Base-by-base conservation (phyloP, 2,329 filamentous ascomycete genomes). In the Thielaviopsis populi region DNA sequence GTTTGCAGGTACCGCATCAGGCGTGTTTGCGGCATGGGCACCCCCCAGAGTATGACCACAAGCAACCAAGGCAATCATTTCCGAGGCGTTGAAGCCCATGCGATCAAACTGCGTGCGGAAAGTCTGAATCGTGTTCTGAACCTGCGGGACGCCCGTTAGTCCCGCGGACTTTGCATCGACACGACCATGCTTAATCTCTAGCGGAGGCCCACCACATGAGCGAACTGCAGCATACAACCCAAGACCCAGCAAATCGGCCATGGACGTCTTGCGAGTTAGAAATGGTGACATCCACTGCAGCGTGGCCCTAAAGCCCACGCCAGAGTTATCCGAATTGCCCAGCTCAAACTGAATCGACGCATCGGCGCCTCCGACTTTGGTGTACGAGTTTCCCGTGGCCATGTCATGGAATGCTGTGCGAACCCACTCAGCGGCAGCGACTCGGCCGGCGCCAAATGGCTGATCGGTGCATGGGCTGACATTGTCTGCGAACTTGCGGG, bases 11-110 rank as follows among this genome's bases (percentile, higher is more conserved):
- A 83, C 78, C 50, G 85, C 78, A 8, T 77, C 73, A 0, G 80
- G 78, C 66, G 83, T 83, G 67, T 83, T 75, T 10, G 70, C 69
- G 30, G 74, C 73, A 71, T 85, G 83, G 7, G 85, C 82, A 17
- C 82, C 80, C 24, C 83, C 83, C 24, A 86, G 70, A 0, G 80
- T 80, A 69, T 86, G 83, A 1, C 83, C 83, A 69, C 83, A 86
- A 10, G 82, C 82, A 1, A 77, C 78, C 27, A 83, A 73, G 68
- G 81, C 77, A 50, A 85, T 83, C 81, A 84, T 85, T 67, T 85
- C 80, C 17, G 75, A 70, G 11, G 70, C 70, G 61, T 71, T 77
- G 71, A 84, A 84, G 5, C 83, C 83, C 75, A 83, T 80, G 60
- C 82, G 77, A 5, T 72, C 64, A 68, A 85, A 85, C 69, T 83